A percentile compares a stretch with the other conserved stretches of the same genome.
Evolutionary conservation across 164 flowering plant species (phyloP).

Genomic region (Malania oleifera): DNA sequence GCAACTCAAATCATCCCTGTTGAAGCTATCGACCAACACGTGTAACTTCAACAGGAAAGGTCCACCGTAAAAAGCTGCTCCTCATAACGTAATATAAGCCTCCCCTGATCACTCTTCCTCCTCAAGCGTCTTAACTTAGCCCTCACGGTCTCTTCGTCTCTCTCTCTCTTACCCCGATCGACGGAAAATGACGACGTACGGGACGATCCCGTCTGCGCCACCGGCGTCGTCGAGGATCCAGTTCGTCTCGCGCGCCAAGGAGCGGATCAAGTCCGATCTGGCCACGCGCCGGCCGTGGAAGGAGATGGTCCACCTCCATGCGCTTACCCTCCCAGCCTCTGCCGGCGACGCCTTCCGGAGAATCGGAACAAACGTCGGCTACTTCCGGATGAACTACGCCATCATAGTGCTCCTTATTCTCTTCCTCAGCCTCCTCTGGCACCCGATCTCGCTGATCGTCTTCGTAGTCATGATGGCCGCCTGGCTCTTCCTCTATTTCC

Average conservation of each 20-base stretch:
- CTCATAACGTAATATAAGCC: too few species aligned
- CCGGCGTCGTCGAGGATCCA: constrained; percentile 12
- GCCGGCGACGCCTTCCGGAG: constrained; percentile 19
- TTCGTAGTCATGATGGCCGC: constrained; percentile 36
- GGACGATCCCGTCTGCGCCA: constrained; percentile 38
- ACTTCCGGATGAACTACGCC: constrained; percentile 47
- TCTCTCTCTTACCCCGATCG: neutral
- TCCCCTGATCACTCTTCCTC: too few species aligned
- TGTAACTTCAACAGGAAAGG: too few species aligned
- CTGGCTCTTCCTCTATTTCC: constrained; percentile 59
- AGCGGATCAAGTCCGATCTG: constrained; percentile 26
- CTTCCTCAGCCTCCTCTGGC: constrained; percentile 53
- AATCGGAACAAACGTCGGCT: constrained; percentile 28
- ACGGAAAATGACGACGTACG: constrained; percentile 43
- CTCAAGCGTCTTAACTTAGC: too few species aligned
- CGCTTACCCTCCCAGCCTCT: constrained; percentile 29
- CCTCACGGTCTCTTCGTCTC: neutral
- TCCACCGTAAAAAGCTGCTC: too few species aligned
- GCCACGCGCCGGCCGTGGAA: constrained; percentile 48
- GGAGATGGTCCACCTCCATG: constrained; percentile 26
- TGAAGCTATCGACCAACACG: too few species aligned
- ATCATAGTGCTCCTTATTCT: constrained; percentile 34
- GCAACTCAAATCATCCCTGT: too few species aligned
- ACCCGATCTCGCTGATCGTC: constrained; percentile 48
- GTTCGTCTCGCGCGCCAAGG: constrained; percentile 32